Conservation (phyloP, 768 basidiomycete species). For the Mycena polygramma region DNA sequence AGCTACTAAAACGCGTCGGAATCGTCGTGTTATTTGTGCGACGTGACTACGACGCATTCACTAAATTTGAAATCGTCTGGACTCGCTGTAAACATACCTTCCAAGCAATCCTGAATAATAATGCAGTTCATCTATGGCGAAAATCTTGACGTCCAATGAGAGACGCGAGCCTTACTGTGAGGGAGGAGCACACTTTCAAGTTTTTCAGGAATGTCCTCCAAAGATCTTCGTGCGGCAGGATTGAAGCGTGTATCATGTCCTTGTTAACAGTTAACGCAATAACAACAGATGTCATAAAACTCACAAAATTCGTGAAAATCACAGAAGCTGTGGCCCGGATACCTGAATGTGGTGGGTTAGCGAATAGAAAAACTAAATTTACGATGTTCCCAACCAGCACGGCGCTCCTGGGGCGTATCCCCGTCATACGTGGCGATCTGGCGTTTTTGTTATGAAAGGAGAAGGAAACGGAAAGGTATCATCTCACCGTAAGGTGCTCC, state of each 20-base stretch:
- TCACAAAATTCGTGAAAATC: constrained; percentile 92
- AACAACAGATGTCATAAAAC: constrained; percentile 31
- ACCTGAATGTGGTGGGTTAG: constrained; percentile 48
- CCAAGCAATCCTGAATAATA: constrained; percentile 88
- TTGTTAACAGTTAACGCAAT: constrained; percentile 43
- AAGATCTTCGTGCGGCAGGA: constrained; percentile 85
- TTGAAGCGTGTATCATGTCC: constrained; percentile 90
- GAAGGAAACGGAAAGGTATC: not conserved
- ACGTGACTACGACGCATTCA: constrained; percentile 68
- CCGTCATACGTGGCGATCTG: constrained; percentile 85
- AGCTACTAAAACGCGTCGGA: constrained; percentile 80
- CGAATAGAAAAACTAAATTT: constrained; percentile 18
- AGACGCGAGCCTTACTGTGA: not conserved
- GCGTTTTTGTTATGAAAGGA: constrained; percentile 46
- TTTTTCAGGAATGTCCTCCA: constrained; percentile 90
- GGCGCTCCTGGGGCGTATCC: constrained; percentile 81
- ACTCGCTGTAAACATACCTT: constrained; percentile 60
- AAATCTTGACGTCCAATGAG: constrained; percentile 53
- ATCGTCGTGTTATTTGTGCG: constrained; percentile 81
- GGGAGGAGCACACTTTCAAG: constrained; percentile 58
- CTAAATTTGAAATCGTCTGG: constrained; percentile 6
- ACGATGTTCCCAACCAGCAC: constrained; percentile 59
- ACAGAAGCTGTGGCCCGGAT: constrained; percentile 83
- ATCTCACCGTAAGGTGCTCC: constrained; percentile 65
- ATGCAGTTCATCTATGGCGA: constrained; percentile 90